These are phyloP conservation scores for Tremella yokohamensis DNA, from an alignment of 768 basidiomycete species.

Conservation along the genomic window DNA sequence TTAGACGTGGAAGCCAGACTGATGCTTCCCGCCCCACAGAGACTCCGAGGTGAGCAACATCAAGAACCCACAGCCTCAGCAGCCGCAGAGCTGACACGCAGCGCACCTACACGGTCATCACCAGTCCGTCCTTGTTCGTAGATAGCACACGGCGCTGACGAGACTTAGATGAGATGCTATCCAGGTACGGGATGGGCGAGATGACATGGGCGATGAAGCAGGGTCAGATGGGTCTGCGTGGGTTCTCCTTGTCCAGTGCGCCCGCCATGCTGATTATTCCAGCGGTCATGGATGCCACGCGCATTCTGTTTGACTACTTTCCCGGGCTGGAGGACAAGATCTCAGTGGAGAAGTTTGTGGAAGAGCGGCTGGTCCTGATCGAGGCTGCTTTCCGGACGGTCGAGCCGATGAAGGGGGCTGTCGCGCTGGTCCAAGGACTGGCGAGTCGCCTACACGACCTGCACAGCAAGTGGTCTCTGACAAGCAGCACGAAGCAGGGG, in stretches of 20 bases:
- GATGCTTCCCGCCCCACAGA: slow-evolving; percentile 10
- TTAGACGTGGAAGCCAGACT: too few relatives aligned
- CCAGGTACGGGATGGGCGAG: slow-evolving; percentile 35
- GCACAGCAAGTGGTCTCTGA: too few relatives aligned
- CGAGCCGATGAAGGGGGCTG: slow-evolving; percentile 43
- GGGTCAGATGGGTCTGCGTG: slow-evolving; percentile 48
- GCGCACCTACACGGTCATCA: slow-evolving; percentile 48
- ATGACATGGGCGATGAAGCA: slow-evolving; percentile 50
- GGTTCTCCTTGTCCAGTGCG: too few relatives aligned
- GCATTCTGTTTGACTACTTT: slow-evolving; percentile 36
- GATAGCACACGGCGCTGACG: background rate
- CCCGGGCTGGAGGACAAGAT: slow-evolving; percentile 39
- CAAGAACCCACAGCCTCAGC: too few relatives aligned
- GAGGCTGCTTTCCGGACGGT: slow-evolving; percentile 42
- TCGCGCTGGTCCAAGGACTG: slow-evolving; percentile 39
- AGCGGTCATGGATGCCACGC: slow-evolving; percentile 32
- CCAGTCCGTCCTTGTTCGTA: slow-evolving; percentile 27
- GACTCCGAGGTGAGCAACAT: slow-evolving; percentile 44
- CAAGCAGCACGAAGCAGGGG: slow-evolving; percentile 39
- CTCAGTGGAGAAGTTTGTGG: slow-evolving; percentile 40
- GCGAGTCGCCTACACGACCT: slow-evolving; percentile 24
- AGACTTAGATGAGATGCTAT: slow-evolving; percentile 40
- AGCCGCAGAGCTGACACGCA: slow-evolving; percentile 13
- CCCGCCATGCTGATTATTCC: too few relatives aligned
- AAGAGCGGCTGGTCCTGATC: slow-evolving; percentile 35